phyloP scores from a whole-genome alignment of 371 early-diverging fungal genomes.

The Apophysomyces sp. region DNA sequence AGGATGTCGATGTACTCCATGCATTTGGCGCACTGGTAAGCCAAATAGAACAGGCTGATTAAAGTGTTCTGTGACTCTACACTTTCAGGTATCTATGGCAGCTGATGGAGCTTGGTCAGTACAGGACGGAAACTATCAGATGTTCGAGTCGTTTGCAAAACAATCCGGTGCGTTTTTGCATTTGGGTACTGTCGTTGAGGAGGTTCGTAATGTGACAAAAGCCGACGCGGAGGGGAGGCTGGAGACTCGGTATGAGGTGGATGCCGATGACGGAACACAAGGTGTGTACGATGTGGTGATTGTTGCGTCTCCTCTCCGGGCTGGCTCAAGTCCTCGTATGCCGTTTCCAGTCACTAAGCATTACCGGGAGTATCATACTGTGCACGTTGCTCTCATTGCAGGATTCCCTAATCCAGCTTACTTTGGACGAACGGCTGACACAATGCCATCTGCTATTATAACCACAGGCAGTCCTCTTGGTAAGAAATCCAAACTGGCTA shows the following conservation, averaged over 20 bases:
- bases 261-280: conserved; percentile 33
- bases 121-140: conserved; percentile 64
- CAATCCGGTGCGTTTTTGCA: conserved; percentile 47
- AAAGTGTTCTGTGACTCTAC: not conserved
- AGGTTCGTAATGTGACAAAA: conserved; percentile 36
- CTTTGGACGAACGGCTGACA: conserved; percentile 40
- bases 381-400: conserved; percentile 67
- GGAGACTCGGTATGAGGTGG: conserved; percentile 33
- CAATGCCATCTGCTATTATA: conserved; percentile 54
- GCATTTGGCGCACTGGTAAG: conserved; percentile 59
- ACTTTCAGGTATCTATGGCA: conserved; percentile 49
- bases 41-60: not conserved
- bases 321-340: conserved; percentile 15
- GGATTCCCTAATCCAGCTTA: conserved; percentile 56
- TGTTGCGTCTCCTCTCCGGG: conserved; percentile 50
- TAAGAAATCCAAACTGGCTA: conserved; percentile 5
- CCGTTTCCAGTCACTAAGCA: conserved; percentile 17
- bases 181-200: conserved; percentile 43
- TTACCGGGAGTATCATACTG: conserved; percentile 44
- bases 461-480: conserved; percentile 45
- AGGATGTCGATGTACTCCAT: conserved; percentile 60
- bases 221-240: conserved; percentile 14
- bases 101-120: conserved; percentile 52
- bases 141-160: conserved; percentile 64
- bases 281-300: conserved; percentile 58